phyloP scores from a whole-genome alignment of 2,329 filamentous ascomycete species.

The Herpotrichia juniperi region DNA sequence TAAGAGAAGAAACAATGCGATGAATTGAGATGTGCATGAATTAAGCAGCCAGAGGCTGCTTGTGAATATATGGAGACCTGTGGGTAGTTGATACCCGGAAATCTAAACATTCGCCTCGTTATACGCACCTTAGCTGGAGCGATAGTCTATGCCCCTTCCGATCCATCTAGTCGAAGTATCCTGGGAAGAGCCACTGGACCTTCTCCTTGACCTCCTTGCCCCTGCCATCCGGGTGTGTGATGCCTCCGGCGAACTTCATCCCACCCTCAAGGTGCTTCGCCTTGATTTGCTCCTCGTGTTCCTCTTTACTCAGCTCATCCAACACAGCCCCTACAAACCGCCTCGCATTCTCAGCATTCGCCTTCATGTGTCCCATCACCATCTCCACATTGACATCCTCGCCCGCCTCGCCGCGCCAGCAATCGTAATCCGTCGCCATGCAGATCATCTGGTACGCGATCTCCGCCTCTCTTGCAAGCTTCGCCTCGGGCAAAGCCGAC shows the following conservation, averaged over 20 bases:
- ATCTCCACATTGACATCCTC: conserved; percentile 90
- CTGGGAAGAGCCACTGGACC: conserved; percentile 86
- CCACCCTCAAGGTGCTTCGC: conserved; percentile 83
- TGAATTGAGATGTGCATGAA: background rate
- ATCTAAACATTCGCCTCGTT: background rate
- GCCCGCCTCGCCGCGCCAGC: conserved; percentile 81
- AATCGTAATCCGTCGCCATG: conserved; percentile 99
- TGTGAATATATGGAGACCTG: background rate
- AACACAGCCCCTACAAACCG: conserved; percentile 84
- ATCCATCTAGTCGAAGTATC: conserved; percentile 65
- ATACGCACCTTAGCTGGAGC: background rate
- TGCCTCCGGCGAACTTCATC: conserved; percentile 78
- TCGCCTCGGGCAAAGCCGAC: conserved; percentile 93
- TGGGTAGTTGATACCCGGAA: conserved; percentile 6
- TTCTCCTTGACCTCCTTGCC: conserved; percentile 77
- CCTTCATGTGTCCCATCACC: conserved; percentile 96
- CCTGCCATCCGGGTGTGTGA: conserved; percentile 80
- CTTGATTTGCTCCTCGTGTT: conserved; percentile 74
- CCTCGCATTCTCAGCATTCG: conserved; percentile 87
- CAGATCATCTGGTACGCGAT: conserved; percentile 98
- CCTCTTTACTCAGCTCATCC: conserved; percentile 79
- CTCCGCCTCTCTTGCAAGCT: conserved; percentile 94
- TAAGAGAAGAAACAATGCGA: background rate
- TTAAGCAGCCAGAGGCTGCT: background rate
- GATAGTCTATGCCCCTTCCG: background rate